Base-by-base conservation (phyloP, 106 monocot genomes). In the Triglochin maritima region DNA sequence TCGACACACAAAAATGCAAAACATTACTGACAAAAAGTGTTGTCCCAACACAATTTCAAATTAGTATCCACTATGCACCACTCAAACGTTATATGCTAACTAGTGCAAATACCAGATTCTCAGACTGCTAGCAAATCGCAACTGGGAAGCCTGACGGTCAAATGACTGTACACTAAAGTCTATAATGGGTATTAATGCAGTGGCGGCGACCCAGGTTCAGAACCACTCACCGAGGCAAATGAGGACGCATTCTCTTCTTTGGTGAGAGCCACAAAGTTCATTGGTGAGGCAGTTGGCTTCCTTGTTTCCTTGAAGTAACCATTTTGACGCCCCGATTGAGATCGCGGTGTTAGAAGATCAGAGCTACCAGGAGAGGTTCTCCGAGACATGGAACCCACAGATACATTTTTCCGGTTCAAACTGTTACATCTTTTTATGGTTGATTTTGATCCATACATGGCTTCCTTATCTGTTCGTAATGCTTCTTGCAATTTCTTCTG, bases 201-300 rank as follows among this genome's bases (percentile, higher is more conserved):
- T 9, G 77, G 69, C 12, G 83, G 85, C 47, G 96, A 85, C 49
- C 82, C 90, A 0, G 79, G 85, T 76, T 96, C 91, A 3, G 96
- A 96, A 48, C 81, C 86, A 49, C 81, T 79, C 47, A 96, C 68
- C 3, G 96, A 86, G 13, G 88, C 83, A 60, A 88, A 88, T 45
- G 95, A 88, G 1, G 90, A 90, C 3, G 72, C 60, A 7, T 79
- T 80, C 57, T 96, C 91, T 7, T 83, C 96, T 68, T 84, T 94
- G 2, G 72, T 58, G 6, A 81, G 6, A 44, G 78, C 47, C 52
- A 71, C 82, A 70, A 80, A 88, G 64, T 86, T 96, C 74, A 86
- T 44, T 4, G 77, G 78, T 3, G 63, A 17, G 5, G 87, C 71
- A 17, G 88, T 82, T 44, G 83, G 60, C 59, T 82, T 63, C 49